Evolutionary conservation across 1,284 basidiomycete genomes (phyloP).

Genomic region (Ustilago loliicola): DNA sequence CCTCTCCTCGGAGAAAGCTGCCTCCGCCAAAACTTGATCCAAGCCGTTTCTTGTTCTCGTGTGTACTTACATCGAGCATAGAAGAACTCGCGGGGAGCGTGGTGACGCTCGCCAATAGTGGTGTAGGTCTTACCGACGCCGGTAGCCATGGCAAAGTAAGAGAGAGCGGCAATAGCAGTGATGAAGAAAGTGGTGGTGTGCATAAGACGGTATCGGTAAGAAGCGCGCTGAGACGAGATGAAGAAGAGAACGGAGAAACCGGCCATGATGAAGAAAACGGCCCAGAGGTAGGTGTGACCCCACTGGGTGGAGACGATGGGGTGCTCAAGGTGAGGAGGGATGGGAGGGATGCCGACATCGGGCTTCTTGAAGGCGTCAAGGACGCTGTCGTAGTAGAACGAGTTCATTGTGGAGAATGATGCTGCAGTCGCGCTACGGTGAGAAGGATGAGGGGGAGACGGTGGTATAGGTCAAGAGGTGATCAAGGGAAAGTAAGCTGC

Average conservation of each 20-base stretch:
- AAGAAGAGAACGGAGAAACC: slow-evolving; percentile 55
- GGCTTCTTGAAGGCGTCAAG: slow-evolving; percentile 53
- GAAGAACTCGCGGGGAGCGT: slow-evolving; percentile 50
- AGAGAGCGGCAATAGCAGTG: slow-evolving; percentile 53
- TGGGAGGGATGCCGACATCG: slow-evolving; percentile 55
- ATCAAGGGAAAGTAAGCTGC: neutral
- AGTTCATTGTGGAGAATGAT: slow-evolving; percentile 35
- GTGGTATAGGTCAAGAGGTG: slow-evolving; percentile 4
- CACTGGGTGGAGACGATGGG: slow-evolving; percentile 50
- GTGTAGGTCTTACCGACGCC: slow-evolving; percentile 54
- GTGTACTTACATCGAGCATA: slow-evolving; percentile 56
- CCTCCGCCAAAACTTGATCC: neutral
- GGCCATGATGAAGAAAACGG: slow-evolving; percentile 59
- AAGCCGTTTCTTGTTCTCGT: neutral
- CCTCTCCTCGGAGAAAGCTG: neutral
- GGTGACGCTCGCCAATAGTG: slow-evolving; percentile 33
- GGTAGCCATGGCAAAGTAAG: slow-evolving; percentile 64
- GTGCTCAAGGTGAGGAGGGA: slow-evolving; percentile 55
- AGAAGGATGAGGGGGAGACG: neutral
- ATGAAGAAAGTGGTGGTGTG: slow-evolving; percentile 61
- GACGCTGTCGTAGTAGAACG: slow-evolving; percentile 59
- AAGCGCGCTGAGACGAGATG: slow-evolving; percentile 55
- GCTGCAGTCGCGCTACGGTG: neutral
- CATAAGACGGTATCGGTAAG: slow-evolving; percentile 62
- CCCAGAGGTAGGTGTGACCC: slow-evolving; percentile 60